phyloP scores from a whole-genome alignment of 257 asterid species.

The Ilex asprella region DNA sequence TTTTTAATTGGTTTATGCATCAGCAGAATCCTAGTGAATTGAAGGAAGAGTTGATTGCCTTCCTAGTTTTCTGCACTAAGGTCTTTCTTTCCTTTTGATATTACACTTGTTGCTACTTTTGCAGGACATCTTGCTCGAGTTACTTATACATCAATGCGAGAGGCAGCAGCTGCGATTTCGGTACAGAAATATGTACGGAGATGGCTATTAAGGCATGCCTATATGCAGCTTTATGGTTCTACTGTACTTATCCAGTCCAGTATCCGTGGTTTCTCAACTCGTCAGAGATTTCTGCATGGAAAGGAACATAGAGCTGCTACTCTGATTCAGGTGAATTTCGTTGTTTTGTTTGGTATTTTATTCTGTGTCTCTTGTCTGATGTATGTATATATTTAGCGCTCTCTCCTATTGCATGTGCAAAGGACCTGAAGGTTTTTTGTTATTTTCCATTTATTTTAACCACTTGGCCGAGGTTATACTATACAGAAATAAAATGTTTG shows the following conservation, averaged over 20 bases:
- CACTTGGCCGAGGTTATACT: background rate
- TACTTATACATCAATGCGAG: constrained; percentile 41
- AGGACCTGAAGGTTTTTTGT: background rate
- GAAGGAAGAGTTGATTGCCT: background rate
- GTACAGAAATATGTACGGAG: constrained; percentile 63
- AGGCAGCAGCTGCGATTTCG: constrained; percentile 57
- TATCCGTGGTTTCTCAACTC: constrained; percentile 68
- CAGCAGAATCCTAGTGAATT: no score
- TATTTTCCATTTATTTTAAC: background rate
- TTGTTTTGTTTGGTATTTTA: constrained; percentile 10
- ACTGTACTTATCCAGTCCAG: constrained; percentile 59
- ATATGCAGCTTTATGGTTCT: constrained; percentile 50
- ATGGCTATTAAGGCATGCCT: constrained; percentile 56
- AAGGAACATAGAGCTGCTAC: constrained; percentile 78
- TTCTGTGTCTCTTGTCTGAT: constrained; percentile 4
- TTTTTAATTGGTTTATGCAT: no score
- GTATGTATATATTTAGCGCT: constrained; percentile 9
- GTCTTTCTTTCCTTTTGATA: constrained; percentile 10
- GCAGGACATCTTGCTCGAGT: constrained; percentile 72
- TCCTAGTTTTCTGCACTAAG: background rate
- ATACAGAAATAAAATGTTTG: background rate
- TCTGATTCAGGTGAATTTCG: constrained; percentile 63
- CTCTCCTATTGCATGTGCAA: background rate
- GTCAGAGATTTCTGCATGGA: constrained; percentile 42
- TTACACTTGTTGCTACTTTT: constrained; percentile 14